Conservation (phyloP, 371 early-diverging fungal species). For the Saksenaea vasiformis region DNA sequence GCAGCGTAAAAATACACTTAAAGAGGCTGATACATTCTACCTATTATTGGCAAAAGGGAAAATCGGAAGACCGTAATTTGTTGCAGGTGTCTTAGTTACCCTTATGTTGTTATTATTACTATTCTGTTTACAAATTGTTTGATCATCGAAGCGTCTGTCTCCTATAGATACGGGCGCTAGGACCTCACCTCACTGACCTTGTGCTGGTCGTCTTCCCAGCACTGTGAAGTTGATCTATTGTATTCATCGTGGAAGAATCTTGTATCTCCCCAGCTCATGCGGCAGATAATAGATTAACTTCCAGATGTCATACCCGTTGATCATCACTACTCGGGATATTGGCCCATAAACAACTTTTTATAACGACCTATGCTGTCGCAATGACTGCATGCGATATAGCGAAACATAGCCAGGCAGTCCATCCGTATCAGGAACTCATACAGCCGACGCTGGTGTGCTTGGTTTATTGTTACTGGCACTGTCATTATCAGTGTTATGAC, state of each 20-base stretch:
- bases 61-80: too few relatives aligned
- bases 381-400: neutral
- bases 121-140: too few relatives aligned
- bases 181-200: too few relatives aligned
- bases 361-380: neutral
- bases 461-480: constrained; percentile 2
- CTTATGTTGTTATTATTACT: too few relatives aligned
- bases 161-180: too few relatives aligned
- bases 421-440: neutral
- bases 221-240: neutral
- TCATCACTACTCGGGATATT: neutral
- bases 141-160: too few relatives aligned
- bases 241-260: neutral
- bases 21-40: too few relatives aligned
- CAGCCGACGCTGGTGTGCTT: constrained; percentile 6
- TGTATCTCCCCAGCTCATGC: neutral
- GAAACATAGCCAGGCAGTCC: neutral
- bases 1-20: too few relatives aligned
- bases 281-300: neutral
- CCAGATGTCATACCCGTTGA: neutral
- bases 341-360: neutral
- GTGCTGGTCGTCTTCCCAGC: too few relatives aligned
- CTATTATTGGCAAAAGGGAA: too few relatives aligned
- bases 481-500: neutral
- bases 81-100: too few relatives aligned